A percentile compares a stretch with the other conserved stretches of the same genome.
phyloP scores from a whole-genome alignment of 2,329 filamentous ascomycete genomes.

The Fusarium sterilihyphosum region DNA sequence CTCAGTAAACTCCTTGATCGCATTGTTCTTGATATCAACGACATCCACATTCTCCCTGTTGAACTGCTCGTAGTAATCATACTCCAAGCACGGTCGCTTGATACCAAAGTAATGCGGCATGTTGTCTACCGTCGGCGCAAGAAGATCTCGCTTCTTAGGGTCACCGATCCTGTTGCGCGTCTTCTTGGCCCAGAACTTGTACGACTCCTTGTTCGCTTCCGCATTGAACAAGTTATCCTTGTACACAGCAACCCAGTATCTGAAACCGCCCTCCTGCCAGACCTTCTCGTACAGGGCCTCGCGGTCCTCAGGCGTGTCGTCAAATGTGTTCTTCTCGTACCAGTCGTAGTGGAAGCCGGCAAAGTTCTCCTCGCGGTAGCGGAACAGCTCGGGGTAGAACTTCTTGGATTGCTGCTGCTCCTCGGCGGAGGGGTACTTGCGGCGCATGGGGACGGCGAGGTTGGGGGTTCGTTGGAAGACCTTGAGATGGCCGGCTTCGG shows the following conservation, averaged over 20 bases:
- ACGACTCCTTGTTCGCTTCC: conserved; percentile 62
- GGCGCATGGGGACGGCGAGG: conserved; percentile 69
- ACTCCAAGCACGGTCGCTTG: conserved; percentile 59
- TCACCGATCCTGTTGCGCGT: conserved; percentile 61
- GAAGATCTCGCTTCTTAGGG: conserved; percentile 57
- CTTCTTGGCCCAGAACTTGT: conserved; percentile 66
- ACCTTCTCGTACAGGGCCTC: conserved; percentile 59
- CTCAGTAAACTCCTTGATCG: conserved; percentile 53
- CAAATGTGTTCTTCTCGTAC: conserved; percentile 63
- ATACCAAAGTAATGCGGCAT: conserved; percentile 65
- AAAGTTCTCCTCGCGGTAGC: conserved; percentile 61
- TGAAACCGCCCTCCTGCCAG: conserved; percentile 64
- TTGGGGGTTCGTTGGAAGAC: conserved; percentile 77
- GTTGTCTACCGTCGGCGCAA: conserved; percentile 57
- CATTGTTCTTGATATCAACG: conserved; percentile 53
- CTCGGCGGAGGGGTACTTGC: conserved; percentile 50
- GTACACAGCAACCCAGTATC: conserved; percentile 64
- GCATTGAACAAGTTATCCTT: conserved; percentile 59
- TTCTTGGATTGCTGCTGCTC: conserved; percentile 56
- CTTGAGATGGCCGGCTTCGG: conserved; percentile 59
- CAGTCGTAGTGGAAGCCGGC: conserved; percentile 69
- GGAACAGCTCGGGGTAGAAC: conserved; percentile 62
- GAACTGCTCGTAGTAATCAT: conserved; percentile 59
- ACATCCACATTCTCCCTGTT: conserved; percentile 55
- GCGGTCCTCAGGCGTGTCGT: conserved; percentile 61